These are phyloP conservation scores for Rubroshorea leprosula DNA, from an alignment of 345 rosid species.

Conservation along the genomic window DNA sequence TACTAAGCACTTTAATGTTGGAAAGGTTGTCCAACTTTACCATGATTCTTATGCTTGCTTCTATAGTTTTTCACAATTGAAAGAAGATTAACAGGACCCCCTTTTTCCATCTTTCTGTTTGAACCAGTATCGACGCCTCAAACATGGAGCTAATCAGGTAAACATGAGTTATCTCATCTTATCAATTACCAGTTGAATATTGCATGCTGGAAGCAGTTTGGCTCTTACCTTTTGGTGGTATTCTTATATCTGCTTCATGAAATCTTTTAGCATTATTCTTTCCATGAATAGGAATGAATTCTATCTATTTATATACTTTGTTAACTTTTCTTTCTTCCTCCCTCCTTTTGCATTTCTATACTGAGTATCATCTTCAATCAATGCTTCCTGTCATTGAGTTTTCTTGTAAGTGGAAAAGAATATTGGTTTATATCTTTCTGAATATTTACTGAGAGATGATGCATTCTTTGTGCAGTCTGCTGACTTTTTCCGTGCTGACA, in stretches of 20 bases:
- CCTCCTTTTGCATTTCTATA: no score
- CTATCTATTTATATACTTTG: no score
- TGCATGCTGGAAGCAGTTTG: background rate
- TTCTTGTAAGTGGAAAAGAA: no score
- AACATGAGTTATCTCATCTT: background rate
- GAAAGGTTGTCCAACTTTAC: constrained; percentile 56
- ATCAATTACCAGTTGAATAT: background rate
- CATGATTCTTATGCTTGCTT: constrained; percentile 7
- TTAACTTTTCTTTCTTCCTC: no score
- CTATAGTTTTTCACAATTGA: constrained; percentile 6
- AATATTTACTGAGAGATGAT: constrained; percentile 16
- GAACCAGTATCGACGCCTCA: constrained; percentile 96
- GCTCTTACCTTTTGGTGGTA: background rate
- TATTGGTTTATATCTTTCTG: no score
- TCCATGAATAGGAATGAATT: no score
- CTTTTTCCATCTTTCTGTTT: constrained; percentile 4
- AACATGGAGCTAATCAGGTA: constrained; percentile 92
- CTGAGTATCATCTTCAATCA: no score
- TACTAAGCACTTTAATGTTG: constrained; percentile 98
- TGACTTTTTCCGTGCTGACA: constrained; percentile 96
- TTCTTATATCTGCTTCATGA: background rate
- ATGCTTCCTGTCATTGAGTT: no score
- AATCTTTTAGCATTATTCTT: no score
- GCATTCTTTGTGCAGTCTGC: constrained; percentile 59
- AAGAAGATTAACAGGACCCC: constrained; percentile 17